These are phyloP conservation scores for Terfezia claveryi DNA, from an alignment of 495 filamentous ascomycete genomes.

Conservation along the genomic window DNA sequence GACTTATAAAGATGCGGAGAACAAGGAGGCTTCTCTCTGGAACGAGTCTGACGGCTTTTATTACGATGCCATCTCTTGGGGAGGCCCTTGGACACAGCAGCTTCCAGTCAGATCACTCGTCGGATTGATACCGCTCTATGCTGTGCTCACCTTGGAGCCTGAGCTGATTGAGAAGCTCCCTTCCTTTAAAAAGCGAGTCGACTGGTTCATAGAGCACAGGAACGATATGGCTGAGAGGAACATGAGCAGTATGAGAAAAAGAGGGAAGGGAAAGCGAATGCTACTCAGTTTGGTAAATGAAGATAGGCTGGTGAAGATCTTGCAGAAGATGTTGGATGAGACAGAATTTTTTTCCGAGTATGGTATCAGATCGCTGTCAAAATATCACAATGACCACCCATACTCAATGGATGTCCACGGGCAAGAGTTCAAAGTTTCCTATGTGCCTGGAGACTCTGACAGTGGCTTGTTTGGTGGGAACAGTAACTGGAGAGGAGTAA, in stretches of 20 bases:
- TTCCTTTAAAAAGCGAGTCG: conserved; percentile 72
- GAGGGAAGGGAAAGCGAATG: conserved; percentile 72
- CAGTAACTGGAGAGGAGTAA: conserved; percentile 67
- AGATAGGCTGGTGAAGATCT: conserved; percentile 63
- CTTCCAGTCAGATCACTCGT: conserved; percentile 80
- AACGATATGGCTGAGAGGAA: conserved; percentile 74
- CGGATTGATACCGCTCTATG: conserved; percentile 79
- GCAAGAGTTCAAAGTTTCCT: conserved; percentile 67
- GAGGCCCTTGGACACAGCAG: conserved; percentile 77
- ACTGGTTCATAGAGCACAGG: conserved; percentile 81
- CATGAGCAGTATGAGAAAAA: conserved; percentile 68
- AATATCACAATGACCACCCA: conserved; percentile 70
- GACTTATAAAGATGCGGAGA: conserved; percentile 57
- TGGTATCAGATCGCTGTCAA: conserved; percentile 85
- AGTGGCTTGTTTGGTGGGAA: conserved; percentile 87
- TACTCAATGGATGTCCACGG: conserved; percentile 93
- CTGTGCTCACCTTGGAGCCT: conserved; percentile 75
- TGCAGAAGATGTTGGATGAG: conserved; percentile 81
- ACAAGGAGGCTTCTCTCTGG: conserved; percentile 42
- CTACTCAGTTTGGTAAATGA: conserved; percentile 73
- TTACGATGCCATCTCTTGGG: conserved; percentile 93
- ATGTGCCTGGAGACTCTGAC: conserved; percentile 85
- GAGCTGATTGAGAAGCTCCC: conserved; percentile 82
- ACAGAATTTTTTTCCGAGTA: conserved; percentile 77
- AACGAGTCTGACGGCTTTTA: conserved; percentile 92